Evolutionary conservation across 345 rosid species (phyloP), one percentile per base, ranked within the genome.

Genomic region (Eutrema heterophyllum): DNA sequence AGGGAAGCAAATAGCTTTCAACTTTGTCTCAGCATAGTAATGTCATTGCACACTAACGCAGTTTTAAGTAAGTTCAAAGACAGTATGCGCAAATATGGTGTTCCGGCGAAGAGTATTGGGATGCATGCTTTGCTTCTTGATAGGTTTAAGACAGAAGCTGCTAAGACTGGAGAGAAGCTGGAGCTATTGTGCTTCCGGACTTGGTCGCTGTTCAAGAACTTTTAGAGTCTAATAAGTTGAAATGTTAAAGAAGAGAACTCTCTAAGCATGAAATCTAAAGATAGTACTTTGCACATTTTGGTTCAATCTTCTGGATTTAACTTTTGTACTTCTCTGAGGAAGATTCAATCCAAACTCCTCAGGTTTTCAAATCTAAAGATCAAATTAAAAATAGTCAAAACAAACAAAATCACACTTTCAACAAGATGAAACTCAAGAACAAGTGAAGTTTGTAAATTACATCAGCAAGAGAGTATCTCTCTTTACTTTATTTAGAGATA

Each of bases 101-200:
- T 74, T 9, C 98, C 97, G 0, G 98, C 96, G 0, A 89, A 76
- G 82, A 83, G 89, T 65, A 82, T 89, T 26, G 96, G 98, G 10
- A 93, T 93, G 97, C 90, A 93, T 54, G 98, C 97, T 9, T 76
- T 91, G 75, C 78, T 93, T 26, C 56, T 93, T 75, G 97, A 94
- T 77, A 83, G 97, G 88, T 94, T 94, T 60, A 84, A 86, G 71
- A 91, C 91, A 16, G 74, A 88, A 3, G 90, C 90, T 55, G 97
- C 97, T 4, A 78, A 75, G 89, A 84, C 45, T 89, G 99, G 99
- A 83, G 78, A 70, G 81, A 84, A 75, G 81, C 91, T 8, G 96
- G 97, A 38, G 97, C 93, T 10, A 55, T 75, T 41, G 97, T 94
- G 77, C 89, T 94, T 76, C 95, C 97, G 1, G 90, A 94, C 81